These are phyloP conservation scores for Beauveria sp. DNA, from an alignment of 2,329 filamentous ascomycete species.

Conservation along the genomic window DNA sequence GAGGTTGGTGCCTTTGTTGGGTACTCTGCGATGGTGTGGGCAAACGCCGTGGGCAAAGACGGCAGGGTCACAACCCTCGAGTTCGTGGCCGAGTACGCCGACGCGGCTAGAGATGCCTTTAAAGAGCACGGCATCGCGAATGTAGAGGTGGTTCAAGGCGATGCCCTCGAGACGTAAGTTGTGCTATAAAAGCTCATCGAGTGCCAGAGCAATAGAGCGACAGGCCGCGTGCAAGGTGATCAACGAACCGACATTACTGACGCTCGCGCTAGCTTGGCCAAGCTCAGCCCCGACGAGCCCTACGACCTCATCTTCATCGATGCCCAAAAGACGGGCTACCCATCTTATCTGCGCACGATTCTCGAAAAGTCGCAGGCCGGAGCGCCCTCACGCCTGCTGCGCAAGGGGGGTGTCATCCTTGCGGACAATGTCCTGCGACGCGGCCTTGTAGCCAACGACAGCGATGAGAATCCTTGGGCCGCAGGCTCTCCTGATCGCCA, in stretches of 20 bases:
- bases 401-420: slow-evolving; percentile 41
- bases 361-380: slow-evolving; percentile 35
- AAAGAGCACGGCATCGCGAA: slow-evolving; percentile 33
- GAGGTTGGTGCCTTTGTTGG: slow-evolving; percentile 36
- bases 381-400: slow-evolving; percentile 32
- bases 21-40: slow-evolving; percentile 34
- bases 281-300: slow-evolving; percentile 30
- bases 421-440: slow-evolving; percentile 46
- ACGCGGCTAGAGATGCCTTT: slow-evolving; percentile 31
- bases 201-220: neutral
- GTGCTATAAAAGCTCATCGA: no score
- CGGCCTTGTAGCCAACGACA: slow-evolving; percentile 38
- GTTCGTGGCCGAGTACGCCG: slow-evolving; percentile 35
- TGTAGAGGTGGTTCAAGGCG: slow-evolving; percentile 38
- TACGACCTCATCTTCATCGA: slow-evolving; percentile 50
- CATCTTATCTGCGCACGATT: slow-evolving; percentile 38
- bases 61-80: slow-evolving; percentile 37
- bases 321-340: slow-evolving; percentile 46
- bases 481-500: slow-evolving; percentile 13
- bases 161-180: slow-evolving; percentile 38
- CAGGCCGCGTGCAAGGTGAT: no score
- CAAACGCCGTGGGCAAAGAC: slow-evolving; percentile 30
- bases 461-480: slow-evolving; percentile 27
- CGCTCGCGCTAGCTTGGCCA: slow-evolving; percentile 20
- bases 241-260: neutral